These are phyloP conservation scores for Serendipita vermifera DNA, from an alignment of 768 basidiomycete species.

Conservation along the genomic window DNA sequence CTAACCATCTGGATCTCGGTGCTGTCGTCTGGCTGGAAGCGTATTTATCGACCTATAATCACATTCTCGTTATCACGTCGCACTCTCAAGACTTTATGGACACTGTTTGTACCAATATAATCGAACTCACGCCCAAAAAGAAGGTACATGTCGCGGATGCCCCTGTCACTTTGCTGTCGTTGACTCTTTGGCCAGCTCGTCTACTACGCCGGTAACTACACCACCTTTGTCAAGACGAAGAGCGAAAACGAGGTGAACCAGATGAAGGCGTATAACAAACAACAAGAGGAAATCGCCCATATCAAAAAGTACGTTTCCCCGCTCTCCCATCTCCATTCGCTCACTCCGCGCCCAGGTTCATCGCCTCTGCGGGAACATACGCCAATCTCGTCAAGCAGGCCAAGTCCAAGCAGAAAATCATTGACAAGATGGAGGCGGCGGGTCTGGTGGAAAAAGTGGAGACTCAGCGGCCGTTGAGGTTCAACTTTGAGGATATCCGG, in stretches of 20 bases:
- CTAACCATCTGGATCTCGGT: conserved; percentile 89
- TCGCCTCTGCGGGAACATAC: conserved; percentile 98
- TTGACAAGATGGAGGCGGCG: conserved; percentile 99
- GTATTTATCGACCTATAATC: conserved; percentile 95
- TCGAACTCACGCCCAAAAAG: conserved; percentile 88
- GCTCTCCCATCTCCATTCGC: conserved; percentile 11
- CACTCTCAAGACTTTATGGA: conserved; percentile 99
- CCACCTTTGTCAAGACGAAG: conserved; percentile 94
- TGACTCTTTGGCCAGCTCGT: conserved; percentile 32
- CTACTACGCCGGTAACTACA: conserved; percentile 94
- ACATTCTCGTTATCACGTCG: conserved; percentile 92
- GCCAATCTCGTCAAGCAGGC: conserved; percentile 98
- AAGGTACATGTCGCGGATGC: conserved; percentile 29
- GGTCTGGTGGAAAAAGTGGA: conserved; percentile 91
- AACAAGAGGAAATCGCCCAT: conserved; percentile 96
- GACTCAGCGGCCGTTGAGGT: conserved; percentile 54
- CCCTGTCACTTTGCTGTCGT: background rate
- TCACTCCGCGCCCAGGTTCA: conserved; percentile 48
- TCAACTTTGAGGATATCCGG: conserved; percentile 92
- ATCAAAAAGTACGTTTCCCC: conserved; percentile 72
- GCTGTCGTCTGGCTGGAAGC: conserved; percentile 99
- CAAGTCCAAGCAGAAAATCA: conserved; percentile 99
- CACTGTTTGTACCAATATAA: conserved; percentile 91
- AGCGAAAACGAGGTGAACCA: conserved; percentile 97
- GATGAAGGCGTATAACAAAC: conserved; percentile 98